A percentile compares a stretch with the other conserved stretches of the same genome.
These are phyloP conservation scores for Chlamydomonas sphaeroides DNA, from an alignment of 139 green algal species.

Conservation along the genomic window DNA sequence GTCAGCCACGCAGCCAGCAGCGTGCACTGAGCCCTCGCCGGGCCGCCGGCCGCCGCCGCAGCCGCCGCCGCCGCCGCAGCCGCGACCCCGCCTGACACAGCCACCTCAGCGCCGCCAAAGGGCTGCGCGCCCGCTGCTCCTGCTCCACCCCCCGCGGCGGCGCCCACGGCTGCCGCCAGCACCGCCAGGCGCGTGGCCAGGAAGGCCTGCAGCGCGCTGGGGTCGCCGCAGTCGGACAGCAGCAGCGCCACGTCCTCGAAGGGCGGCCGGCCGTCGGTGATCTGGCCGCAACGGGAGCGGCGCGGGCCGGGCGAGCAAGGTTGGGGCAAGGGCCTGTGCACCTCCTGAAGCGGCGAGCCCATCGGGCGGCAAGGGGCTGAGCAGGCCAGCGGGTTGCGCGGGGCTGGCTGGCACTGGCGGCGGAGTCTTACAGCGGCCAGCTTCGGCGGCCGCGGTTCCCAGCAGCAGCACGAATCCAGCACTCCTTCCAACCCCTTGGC, in stretches of 20 bases:
- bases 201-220: constrained; percentile 38
- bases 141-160: background rate
- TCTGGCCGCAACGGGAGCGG: constrained; percentile 31
- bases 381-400: no score
- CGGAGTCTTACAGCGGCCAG: no score
- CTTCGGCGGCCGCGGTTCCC: no score
- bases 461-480: no score
- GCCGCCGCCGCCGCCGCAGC: background rate
- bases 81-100: background rate
- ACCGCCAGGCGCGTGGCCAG: constrained; percentile 59
- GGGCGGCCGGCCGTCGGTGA: constrained; percentile 59
- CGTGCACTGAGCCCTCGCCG: constrained; percentile 79
- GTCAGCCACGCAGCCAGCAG: constrained; percentile 93
- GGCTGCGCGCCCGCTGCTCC: background rate
- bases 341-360: no score
- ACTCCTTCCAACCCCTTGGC: no score
- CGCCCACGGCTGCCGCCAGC: constrained; percentile 21
- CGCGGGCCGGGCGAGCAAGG: no score
- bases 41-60: background rate
- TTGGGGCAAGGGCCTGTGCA: no score
- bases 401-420: no score
- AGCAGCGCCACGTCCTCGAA: constrained; percentile 92
- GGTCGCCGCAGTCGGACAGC: constrained; percentile 70
- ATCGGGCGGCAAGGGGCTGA: no score
- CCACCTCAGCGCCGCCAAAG: background rate